These are phyloP conservation scores for Cucumis sativus DNA, from an alignment of 306 rosid species.

Conservation along the genomic window Cucumber_9930_V3 NC_026661.2:11621501-11622000, in stretches of 20 bases:
- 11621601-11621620: slow-evolving; percentile 50
- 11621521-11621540: slow-evolving; percentile 15
- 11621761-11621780: slow-evolving; percentile 39
- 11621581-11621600: slow-evolving; percentile 28
- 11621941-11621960: slow-evolving; percentile 26
- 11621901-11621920: slow-evolving; percentile 83
- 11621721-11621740: too few species aligned
- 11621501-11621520: slow-evolving; percentile 4
- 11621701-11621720: too few species aligned
- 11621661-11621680: too few species aligned
- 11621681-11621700: too few species aligned
- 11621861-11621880: slow-evolving; percentile 86
- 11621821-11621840: slow-evolving; percentile 26
- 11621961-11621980: slow-evolving; percentile 30
- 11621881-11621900: slow-evolving; percentile 87
- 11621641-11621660: slow-evolving; percentile 29
- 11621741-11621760: too few species aligned
- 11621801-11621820: background rate
- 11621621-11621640: slow-evolving; percentile 90
- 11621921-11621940: slow-evolving; percentile 32
- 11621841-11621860: slow-evolving; percentile 99
- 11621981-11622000: slow-evolving; percentile 30
- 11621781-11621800: background rate
- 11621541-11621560: background rate
- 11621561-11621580: slow-evolving; percentile 25